Evolutionary conservation across 352 stramenopile species (phyloP).

Genomic region (Paralagenidium karlingii): DNA sequence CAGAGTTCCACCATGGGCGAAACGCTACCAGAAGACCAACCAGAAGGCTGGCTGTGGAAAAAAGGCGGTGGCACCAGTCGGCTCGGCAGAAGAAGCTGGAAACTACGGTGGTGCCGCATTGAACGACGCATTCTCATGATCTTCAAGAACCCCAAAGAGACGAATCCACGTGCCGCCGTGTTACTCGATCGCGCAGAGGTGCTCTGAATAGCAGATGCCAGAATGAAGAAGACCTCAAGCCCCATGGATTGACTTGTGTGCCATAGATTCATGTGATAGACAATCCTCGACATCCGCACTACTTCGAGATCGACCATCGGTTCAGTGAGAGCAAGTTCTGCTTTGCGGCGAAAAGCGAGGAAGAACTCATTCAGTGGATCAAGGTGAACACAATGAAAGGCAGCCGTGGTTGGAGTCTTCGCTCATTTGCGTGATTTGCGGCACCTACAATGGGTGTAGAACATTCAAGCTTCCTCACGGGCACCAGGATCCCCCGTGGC

Average conservation of each 20-base stretch:
- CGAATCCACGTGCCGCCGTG: constrained; percentile 45
- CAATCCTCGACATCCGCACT: constrained; percentile 58
- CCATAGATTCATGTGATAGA: constrained; percentile 41
- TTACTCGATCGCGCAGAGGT: constrained; percentile 44
- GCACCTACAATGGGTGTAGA: too few relatives aligned
- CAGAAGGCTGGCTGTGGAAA: constrained; percentile 56
- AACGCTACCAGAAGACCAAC: constrained; percentile 2
- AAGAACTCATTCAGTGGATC: constrained; percentile 51
- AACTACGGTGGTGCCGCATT: constrained; percentile 57
- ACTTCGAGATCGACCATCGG: constrained; percentile 68
- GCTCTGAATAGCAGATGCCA: too few relatives aligned
- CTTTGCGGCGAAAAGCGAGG: constrained; percentile 47
- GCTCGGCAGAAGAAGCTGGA: constrained; percentile 71
- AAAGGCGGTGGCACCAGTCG: constrained; percentile 64
- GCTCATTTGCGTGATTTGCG: too few relatives aligned
- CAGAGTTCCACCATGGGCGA: constrained; percentile 18
- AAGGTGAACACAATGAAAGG: too few relatives aligned
- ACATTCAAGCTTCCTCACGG: constrained; percentile 28
- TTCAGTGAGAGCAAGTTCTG: constrained; percentile 67
- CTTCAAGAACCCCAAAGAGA: constrained; percentile 33
- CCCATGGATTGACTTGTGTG: neutral
- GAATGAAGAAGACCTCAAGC: neutral
- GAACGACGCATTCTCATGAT: constrained; percentile 65
- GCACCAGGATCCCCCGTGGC: constrained; percentile 31
- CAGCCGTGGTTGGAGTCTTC: too few relatives aligned